Evolutionary conservation across 169 alveolate species (phyloP).

Genomic region (Plasmodium fragile): DNA sequence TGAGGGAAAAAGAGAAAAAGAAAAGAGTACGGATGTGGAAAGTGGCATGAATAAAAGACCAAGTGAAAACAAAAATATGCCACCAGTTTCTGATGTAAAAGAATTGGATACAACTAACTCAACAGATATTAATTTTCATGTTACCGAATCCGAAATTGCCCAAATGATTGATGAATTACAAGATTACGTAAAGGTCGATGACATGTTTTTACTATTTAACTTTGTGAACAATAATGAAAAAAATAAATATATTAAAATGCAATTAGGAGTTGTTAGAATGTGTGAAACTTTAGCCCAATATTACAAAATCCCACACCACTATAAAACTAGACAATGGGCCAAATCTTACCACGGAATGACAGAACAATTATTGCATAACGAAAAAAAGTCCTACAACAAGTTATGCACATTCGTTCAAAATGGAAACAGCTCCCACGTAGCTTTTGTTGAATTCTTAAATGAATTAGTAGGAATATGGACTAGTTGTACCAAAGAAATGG

Average conservation of each 20-base stretch:
- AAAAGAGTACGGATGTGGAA: not conserved
- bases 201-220: slow-evolving; percentile 26
- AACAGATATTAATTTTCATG: not conserved
- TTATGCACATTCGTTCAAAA: slow-evolving; percentile 26
- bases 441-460: slow-evolving; percentile 28
- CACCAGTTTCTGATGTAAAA: not conserved
- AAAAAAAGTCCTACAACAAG: slow-evolving; percentile 12
- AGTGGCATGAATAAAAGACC: not conserved
- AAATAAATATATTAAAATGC: slow-evolving; percentile 24
- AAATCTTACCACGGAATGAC: slow-evolving; percentile 14
- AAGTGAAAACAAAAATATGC: not conserved
- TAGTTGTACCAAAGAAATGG: slow-evolving; percentile 11
- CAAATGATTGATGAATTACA: slow-evolving; percentile 17
- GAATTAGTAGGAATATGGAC: slow-evolving; percentile 14
- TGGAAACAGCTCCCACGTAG: slow-evolving; percentile 17
- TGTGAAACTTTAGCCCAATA: slow-evolving; percentile 7
- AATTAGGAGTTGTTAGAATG: not conserved
- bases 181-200: slow-evolving; percentile 14
- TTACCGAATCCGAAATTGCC: slow-evolving; percentile 13
- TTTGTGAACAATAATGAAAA: slow-evolving; percentile 17
- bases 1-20: not conserved
- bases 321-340: slow-evolving; percentile 2
- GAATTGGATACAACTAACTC: not conserved
- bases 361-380: slow-evolving; percentile 14
- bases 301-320: slow-evolving; percentile 3